These are phyloP conservation scores for Arthroderma uncinatum DNA, from an alignment of 2,329 filamentous ascomycete species.

Conservation along the genomic window DNA sequence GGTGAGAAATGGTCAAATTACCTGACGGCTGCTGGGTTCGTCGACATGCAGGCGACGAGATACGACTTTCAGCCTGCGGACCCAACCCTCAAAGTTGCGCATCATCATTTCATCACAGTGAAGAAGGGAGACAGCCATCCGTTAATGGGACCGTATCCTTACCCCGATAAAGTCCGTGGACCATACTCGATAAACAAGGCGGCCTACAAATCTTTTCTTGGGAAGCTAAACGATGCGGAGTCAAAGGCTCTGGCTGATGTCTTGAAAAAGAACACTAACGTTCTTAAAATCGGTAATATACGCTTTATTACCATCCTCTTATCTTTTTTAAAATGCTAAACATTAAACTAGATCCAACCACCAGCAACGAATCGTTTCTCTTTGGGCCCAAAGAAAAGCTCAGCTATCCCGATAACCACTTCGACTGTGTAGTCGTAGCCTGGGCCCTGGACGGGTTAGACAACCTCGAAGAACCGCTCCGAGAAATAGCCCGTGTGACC, in stretches of 20 bases:
- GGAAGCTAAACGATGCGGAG: not conserved
- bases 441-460: conserved; percentile 5
- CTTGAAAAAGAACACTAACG: not conserved
- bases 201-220: not conserved
- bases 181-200: not conserved
- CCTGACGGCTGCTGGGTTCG: not conserved
- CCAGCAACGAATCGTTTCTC: not conserved
- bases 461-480: not conserved
- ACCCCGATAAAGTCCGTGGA: not conserved
- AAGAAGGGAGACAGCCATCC: not conserved
- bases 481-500: conserved; percentile 6
- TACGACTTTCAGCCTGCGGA: not conserved
- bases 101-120: not conserved
- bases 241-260: not conserved
- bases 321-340: not conserved
- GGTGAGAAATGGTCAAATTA: not conserved
- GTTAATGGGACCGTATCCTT: not conserved
- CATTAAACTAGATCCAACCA: not conserved
- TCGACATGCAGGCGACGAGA: not conserved
- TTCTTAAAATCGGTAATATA: not conserved
- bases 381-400: not conserved
- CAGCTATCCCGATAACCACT: conserved; percentile 4
- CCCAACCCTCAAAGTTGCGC: not conserved
- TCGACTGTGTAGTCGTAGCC: conserved; percentile 7
- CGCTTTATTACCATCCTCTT: not conserved